These are phyloP conservation scores for Isochrysis galbana DNA, from an alignment of 78 protist species.

Conservation along the genomic window DNA sequence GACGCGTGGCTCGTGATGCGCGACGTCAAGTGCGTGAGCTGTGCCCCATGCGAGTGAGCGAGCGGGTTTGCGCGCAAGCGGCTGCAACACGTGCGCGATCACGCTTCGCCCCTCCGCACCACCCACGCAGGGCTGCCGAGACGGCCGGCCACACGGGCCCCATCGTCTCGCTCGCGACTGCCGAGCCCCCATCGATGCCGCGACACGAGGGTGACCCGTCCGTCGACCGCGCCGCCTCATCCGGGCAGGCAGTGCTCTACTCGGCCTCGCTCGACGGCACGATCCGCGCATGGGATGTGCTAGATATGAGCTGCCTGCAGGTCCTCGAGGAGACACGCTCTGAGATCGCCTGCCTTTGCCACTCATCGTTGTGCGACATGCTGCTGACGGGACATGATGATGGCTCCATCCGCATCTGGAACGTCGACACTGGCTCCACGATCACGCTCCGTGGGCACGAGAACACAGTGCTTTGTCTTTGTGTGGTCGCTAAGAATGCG, in stretches of 20 bases:
- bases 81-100: too few relatives aligned
- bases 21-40: not conserved
- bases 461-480: not conserved
- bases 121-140: too few relatives aligned
- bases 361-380: not conserved
- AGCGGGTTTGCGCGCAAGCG: too few relatives aligned
- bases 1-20: not conserved
- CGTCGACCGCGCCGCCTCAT: too few relatives aligned
- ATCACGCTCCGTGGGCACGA: not conserved
- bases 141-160: not conserved
- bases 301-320: not conserved
- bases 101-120: too few relatives aligned
- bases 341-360: not conserved
- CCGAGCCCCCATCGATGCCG: too few relatives aligned
- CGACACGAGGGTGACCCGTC: too few relatives aligned
- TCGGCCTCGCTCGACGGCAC: constrained; percentile 16
- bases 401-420: constrained; percentile 20
- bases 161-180: not conserved
- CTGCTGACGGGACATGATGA: constrained; percentile 15
- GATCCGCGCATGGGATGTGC: not conserved
- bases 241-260: not conserved
- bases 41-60: too few relatives aligned
- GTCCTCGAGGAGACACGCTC: not conserved
- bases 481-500: not conserved
- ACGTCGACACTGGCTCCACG: not conserved